A percentile compares a stretch with the other conserved stretches of the same genome.
phyloP scores from a whole-genome alignment of 2,329 filamentous ascomycete species.

The Ceratocystis colombiana region DNA sequence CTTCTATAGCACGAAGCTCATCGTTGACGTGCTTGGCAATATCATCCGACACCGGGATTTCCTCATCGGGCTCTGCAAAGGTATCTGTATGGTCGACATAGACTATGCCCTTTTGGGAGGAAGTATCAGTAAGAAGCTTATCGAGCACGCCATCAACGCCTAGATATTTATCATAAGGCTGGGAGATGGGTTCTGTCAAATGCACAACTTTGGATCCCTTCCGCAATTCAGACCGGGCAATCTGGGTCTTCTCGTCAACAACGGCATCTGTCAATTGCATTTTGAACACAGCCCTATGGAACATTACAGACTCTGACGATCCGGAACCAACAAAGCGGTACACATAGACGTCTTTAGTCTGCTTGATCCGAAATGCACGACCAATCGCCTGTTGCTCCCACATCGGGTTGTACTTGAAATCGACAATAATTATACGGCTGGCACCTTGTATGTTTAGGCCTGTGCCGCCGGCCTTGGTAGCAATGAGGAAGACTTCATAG shows the following conservation, averaged over 20 bases:
- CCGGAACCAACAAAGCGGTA: slow-evolving; percentile 72
- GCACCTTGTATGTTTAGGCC: slow-evolving; percentile 77
- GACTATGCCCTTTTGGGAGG: slow-evolving; percentile 5
- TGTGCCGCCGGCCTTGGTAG: slow-evolving; percentile 69
- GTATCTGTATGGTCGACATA: slow-evolving; percentile 23
- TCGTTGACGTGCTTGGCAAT: slow-evolving; percentile 13
- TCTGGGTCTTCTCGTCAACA: slow-evolving; percentile 70
- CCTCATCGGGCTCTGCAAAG: slow-evolving; percentile 21
- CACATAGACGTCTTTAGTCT: slow-evolving; percentile 69
- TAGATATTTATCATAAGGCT: slow-evolving; percentile 19
- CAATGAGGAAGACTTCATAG: slow-evolving; percentile 63
- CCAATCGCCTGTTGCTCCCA: slow-evolving; percentile 81
- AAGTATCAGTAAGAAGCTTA: slow-evolving; percentile 37
- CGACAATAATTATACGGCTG: slow-evolving; percentile 77
- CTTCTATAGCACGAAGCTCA: slow-evolving; percentile 16
- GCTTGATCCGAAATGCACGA: slow-evolving; percentile 74
- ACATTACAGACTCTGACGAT: slow-evolving; percentile 65
- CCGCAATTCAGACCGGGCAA: slow-evolving; percentile 52
- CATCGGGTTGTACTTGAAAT: slow-evolving; percentile 70
- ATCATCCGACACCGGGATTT: slow-evolving; percentile 19
- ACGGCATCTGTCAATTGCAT: slow-evolving; percentile 67
- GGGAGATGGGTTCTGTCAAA: not conserved
- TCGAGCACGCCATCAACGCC: slow-evolving; percentile 30
- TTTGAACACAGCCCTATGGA: slow-evolving; percentile 72
- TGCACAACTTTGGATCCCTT: slow-evolving; percentile 26